Evolutionary conservation across 805 yeast species (phyloP).

Genomic region (Soucietia sequanensis): DNA sequence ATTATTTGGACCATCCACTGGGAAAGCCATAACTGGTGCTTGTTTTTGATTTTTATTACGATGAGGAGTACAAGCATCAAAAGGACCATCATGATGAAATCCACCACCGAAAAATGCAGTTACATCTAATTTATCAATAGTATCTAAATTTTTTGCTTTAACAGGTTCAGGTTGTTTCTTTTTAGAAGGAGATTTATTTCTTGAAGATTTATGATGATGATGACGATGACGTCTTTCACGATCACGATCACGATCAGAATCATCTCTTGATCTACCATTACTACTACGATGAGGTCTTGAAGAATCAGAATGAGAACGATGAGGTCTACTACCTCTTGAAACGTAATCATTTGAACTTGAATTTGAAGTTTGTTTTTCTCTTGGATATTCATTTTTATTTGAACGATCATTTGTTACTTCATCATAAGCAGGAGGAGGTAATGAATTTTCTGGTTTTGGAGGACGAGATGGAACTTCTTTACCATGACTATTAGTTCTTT

Average conservation of each 20-base stretch:
- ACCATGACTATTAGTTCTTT: slow-evolving; percentile 4
- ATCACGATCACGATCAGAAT: slow-evolving; percentile 7
- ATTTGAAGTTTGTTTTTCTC: slow-evolving; percentile 52
- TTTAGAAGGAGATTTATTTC: slow-evolving; percentile 35
- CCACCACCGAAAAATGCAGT: slow-evolving; percentile 92
- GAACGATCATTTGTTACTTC: slow-evolving; percentile 59
- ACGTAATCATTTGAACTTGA: slow-evolving; percentile 3
- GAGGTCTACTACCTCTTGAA: slow-evolving; percentile 5
- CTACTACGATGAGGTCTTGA: slow-evolving; percentile 3
- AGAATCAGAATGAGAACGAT: slow-evolving; percentile 8
- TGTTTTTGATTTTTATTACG: slow-evolving; percentile 72
- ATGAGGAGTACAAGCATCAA: slow-evolving; percentile 97
- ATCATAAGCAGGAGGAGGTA: slow-evolving; percentile 66
- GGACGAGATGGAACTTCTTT: slow-evolving; percentile 25
- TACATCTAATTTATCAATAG: slow-evolving; percentile 93
- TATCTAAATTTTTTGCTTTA: slow-evolving; percentile 77
- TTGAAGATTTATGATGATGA: slow-evolving; percentile 12
- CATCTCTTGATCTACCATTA: slow-evolving; percentile 17
- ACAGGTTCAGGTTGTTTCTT: slow-evolving; percentile 43
- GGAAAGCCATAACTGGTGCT: slow-evolving; percentile 95
- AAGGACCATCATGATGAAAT: slow-evolving; percentile 98
- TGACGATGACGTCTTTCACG: slow-evolving; percentile 12
- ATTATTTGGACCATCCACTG: slow-evolving; percentile 91
- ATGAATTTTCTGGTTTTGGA: slow-evolving; percentile 25
- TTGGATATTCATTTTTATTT: slow-evolving; percentile 47